Evolutionary conservation across 352 stramenopile genomes (phyloP).

Genomic region (Pythium apleroticum): DNA sequence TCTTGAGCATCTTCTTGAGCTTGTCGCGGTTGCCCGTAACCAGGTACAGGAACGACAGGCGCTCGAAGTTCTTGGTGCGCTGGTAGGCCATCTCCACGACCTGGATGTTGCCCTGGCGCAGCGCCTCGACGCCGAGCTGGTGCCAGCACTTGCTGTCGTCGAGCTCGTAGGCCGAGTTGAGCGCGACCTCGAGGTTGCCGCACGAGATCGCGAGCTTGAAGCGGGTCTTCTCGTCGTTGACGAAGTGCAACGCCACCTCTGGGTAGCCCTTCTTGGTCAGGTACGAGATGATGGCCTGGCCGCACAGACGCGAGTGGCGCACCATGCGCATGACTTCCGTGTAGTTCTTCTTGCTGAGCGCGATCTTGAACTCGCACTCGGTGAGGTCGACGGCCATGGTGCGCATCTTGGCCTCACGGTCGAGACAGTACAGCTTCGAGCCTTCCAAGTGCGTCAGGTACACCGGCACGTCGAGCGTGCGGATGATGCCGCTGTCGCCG

Average conservation of each 20-base stretch:
- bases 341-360: slow-evolving; percentile 94
- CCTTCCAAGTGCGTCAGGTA: slow-evolving; percentile 96
- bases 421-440: slow-evolving; percentile 95
- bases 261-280: slow-evolving; percentile 99
- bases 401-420: slow-evolving; percentile 96
- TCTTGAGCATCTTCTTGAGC: slow-evolving; percentile 99
- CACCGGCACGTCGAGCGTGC: slow-evolving; percentile 96
- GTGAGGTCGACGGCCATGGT: slow-evolving; percentile 98
- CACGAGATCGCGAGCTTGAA: slow-evolving; percentile 99
- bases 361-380: slow-evolving; percentile 99
- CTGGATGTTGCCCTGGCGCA: slow-evolving; percentile 98
- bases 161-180: slow-evolving; percentile 96
- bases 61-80: slow-evolving; percentile 99
- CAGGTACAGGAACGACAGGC: slow-evolving; percentile 99
- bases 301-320: slow-evolving; percentile 94
- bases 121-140: slow-evolving; percentile 95
- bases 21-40: slow-evolving; percentile 99
- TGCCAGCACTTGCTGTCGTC: slow-evolving; percentile 97
- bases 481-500: slow-evolving; percentile 97
- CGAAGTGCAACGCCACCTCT: slow-evolving; percentile 99
- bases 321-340: slow-evolving; percentile 99
- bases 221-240: slow-evolving; percentile 97
- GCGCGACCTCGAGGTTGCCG: slow-evolving; percentile 98
- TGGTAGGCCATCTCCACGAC: slow-evolving; percentile 99
- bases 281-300: slow-evolving; percentile 98